A percentile compares a stretch with the other conserved stretches of the same genome.
phyloP scores from a whole-genome alignment of 352 stramenopile genomes.

The Elongisporangium senticosum region DNA sequence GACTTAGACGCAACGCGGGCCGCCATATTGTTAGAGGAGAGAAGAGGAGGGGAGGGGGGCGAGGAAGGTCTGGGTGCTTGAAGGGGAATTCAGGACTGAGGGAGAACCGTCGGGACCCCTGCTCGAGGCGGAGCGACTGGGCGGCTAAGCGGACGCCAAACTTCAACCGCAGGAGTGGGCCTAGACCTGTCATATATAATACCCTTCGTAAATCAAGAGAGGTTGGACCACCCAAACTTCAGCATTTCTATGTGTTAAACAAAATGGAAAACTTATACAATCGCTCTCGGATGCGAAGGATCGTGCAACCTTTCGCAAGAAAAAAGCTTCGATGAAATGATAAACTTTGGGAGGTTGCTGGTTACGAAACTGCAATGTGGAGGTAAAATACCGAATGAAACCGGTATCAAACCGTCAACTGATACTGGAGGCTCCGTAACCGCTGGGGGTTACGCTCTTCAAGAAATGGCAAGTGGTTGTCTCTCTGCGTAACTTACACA shows the following conservation, averaged over 20 bases:
- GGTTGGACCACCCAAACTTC: not conserved
- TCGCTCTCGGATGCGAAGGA: not conserved
- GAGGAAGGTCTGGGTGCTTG: slow-evolving; percentile 4
- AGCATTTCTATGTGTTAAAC: not conserved
- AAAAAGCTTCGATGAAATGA: not conserved
- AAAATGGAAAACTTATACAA: not conserved
- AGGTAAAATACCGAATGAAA: not conserved
- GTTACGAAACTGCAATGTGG: not conserved
- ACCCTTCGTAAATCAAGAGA: not conserved
- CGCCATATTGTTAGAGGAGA: slow-evolving; percentile 16
- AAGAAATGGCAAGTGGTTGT: not conserved
- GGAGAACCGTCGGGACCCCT: not conserved
- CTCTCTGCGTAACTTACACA: not conserved
- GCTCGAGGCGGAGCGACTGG: not conserved
- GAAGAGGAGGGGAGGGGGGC: not conserved
- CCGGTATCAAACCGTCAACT: not conserved
- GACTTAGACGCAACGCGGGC: slow-evolving; percentile 26
- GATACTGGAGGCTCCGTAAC: not conserved
- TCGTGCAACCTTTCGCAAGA: not conserved
- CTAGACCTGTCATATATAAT: not conserved
- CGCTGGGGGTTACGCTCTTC: too few relatives aligned
- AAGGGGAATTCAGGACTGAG: slow-evolving; percentile 18
- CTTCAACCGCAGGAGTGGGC: not conserved
- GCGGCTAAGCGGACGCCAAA: not conserved
- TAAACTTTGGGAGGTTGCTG: not conserved